These are phyloP conservation scores for Penicillium crustosum DNA, from an alignment of 2,329 filamentous ascomycete species.

Conservation along the genomic window DNA sequence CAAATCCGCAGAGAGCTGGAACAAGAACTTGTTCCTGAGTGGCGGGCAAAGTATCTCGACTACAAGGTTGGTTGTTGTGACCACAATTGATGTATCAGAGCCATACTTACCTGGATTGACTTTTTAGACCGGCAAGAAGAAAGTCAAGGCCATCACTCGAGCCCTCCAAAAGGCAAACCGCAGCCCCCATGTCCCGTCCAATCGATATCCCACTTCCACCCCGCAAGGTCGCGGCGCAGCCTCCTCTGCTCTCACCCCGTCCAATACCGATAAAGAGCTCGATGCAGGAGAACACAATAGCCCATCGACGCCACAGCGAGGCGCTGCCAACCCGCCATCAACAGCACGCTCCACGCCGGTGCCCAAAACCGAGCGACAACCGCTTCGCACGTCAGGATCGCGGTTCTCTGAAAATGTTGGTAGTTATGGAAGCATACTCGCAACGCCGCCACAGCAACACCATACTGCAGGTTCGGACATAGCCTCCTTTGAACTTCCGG, in stretches of 20 bases:
- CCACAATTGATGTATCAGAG: constrained; percentile 8
- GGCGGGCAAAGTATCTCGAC: constrained; percentile 89
- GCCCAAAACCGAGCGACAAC: constrained; percentile 40
- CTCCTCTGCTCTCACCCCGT: constrained; percentile 17
- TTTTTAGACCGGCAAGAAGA: constrained; percentile 75
- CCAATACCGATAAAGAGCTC: constrained; percentile 22
- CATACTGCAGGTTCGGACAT: constrained; percentile 35
- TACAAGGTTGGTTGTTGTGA: constrained; percentile 67
- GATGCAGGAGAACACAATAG: constrained; percentile 19
- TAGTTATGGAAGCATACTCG: constrained; percentile 65
- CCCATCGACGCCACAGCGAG: constrained; percentile 15
- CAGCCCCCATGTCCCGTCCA: constrained; percentile 45
- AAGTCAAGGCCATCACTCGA: constrained; percentile 76
- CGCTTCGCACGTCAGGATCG: constrained; percentile 35
- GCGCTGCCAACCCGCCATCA: constrained; percentile 31
- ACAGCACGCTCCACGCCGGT: constrained; percentile 34
- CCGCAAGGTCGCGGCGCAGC: constrained; percentile 16
- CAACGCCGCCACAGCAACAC: constrained; percentile 49
- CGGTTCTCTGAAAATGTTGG: constrained; percentile 43
- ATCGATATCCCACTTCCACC: constrained; percentile 30
- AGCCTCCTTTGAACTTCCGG: constrained; percentile 60
- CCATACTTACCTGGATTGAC: neutral
- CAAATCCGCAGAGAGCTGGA: constrained; percentile 66
- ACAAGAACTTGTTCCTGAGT: constrained; percentile 87
- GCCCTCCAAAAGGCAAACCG: constrained; percentile 64